Base-by-base conservation (phyloP, 176 grass and related monocot species). In the Areca catechu region DNA sequence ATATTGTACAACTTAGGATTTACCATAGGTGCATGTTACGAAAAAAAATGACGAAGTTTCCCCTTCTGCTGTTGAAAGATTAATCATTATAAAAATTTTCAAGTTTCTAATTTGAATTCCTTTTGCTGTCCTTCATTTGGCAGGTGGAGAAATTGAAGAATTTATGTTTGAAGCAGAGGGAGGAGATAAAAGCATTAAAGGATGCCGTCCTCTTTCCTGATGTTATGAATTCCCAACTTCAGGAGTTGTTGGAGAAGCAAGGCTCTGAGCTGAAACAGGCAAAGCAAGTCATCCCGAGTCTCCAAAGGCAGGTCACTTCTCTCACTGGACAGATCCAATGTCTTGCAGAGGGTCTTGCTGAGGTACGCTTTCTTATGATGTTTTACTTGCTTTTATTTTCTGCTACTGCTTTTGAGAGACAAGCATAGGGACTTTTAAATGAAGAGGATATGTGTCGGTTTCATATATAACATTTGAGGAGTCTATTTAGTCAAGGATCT, bases 91-190 rank as follows among this genome's bases (percentile, higher is more conserved):
- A 52, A 53, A n/a, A 19, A 3, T 1, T 28, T 50, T 23, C n/a
- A 29, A 29, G 1, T 63, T 25, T 57, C 18, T 23, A 24, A 0
- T 51, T 68, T 56, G 15, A 15, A 2, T 20, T 63, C 15, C 20
- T 52, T 60, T 47, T 4, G 3, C 10, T 58, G 1, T 5, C 27
- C 3, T 50, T 65, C 19, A 14, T 15, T 20, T 34, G 24, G 24
- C 47, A 90, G 87, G 68, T 92, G n/a, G 93, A 98, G 76, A 86
- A 85, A 73, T 78, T 98, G 59, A 97, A 88, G 65, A 69, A 97
- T 43, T 62, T 97, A 20, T 98, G 93, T 61, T 57, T 97, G 51
- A 83, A 77, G 66, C 93, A 98, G 72, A 80, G 83, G 68, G 87
- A 98, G 62, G 93, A 92, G 87, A 88, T 98, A 59, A 88, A 86